Percentiles rank a stretch among this genome's conserved stretches.
phyloP scores from a whole-genome alignment of 2,329 filamentous ascomycete genomes.

The Penicillium sp. region DNA sequence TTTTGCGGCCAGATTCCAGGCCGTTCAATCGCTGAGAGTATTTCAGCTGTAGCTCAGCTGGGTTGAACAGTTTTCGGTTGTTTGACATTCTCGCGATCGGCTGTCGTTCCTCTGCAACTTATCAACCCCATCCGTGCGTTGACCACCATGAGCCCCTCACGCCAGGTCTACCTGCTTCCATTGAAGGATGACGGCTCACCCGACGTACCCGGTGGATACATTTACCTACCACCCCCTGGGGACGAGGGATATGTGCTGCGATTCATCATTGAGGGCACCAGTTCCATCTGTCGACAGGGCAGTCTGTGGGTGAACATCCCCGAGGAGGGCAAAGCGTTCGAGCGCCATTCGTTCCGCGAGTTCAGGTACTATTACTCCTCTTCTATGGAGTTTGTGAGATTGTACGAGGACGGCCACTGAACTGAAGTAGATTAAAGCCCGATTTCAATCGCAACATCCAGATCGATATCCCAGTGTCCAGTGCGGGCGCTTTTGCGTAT shows the following conservation, averaged over 20 bases:
- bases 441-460: constrained; percentile 92
- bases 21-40: constrained; percentile 19
- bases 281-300: constrained; percentile 91
- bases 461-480: constrained; percentile 82
- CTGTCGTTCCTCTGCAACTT: constrained; percentile 1
- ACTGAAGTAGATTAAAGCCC: constrained; percentile 66
- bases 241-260: constrained; percentile 75
- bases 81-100: neutral
- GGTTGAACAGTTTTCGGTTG: constrained; percentile 5
- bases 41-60: constrained; percentile 5
- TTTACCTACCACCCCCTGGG: constrained; percentile 81
- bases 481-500: constrained; percentile 87
- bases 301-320: constrained; percentile 98
- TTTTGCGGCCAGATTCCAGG: constrained; percentile 16
- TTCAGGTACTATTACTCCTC: constrained; percentile 70
- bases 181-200: constrained; percentile 93
- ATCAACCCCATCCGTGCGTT: neutral
- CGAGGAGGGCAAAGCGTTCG: constrained; percentile 72
- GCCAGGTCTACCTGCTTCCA: constrained; percentile 79
- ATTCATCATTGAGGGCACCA: constrained; percentile 91
- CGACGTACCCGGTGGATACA: constrained; percentile 84
- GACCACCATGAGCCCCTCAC: constrained; percentile 28
- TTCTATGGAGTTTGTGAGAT: constrained; percentile 2
- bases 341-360: constrained; percentile 77
- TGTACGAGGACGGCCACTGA: constrained; percentile 22